Evolutionary conservation across 345 rosid species (phyloP), one percentile per base, ranked within the genome.

Genomic region (Pseudoturritis turrita): DNA sequence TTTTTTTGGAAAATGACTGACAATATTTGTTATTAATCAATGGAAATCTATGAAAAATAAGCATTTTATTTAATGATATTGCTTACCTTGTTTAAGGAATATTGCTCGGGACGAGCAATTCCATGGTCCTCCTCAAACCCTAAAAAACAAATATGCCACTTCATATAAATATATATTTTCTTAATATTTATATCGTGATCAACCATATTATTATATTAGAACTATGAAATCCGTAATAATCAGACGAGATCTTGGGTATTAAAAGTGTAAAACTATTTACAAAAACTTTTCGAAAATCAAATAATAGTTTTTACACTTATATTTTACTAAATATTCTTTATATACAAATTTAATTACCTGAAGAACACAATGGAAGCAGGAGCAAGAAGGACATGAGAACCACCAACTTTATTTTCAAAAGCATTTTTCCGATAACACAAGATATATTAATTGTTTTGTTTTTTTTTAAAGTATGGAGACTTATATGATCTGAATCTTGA

Each of bases 21-120:
- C 7, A 63, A 31, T 6, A 29, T 5, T 28, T 39, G 26, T 19
- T 47, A 14, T 8, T 13, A 40, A 29, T 70, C n/a, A 15, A 10
- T 12, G 10, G 10, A 7, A 46, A 15, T 12, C 23, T 11, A 19
- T 2, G 6, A 18, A 4, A 19, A 68, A 14, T 31, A 41, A 54
- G 17, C 22, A 31, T 31, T 23, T 41, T 19, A 7, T 39, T 14
- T 49, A 36, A 40, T 43, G 26, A 28, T 33, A 51, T 41, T 52
- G 26, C 49, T 23, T 54, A 72, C 77, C 28, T 52, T 63, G 25
- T 72, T 44, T 25, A 44, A 15, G 15, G 64, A 63, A 63, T 43
- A 15, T 72, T 63, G 47, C 11, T 44, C 6, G 21, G 56, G 53
- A 28, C 33, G 47, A 21, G 36, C n/a, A 52, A 52, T 4, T 72